phyloP scores from a whole-genome alignment of 805 yeast species.

The Scheffersomyces lignosus region DNA sequence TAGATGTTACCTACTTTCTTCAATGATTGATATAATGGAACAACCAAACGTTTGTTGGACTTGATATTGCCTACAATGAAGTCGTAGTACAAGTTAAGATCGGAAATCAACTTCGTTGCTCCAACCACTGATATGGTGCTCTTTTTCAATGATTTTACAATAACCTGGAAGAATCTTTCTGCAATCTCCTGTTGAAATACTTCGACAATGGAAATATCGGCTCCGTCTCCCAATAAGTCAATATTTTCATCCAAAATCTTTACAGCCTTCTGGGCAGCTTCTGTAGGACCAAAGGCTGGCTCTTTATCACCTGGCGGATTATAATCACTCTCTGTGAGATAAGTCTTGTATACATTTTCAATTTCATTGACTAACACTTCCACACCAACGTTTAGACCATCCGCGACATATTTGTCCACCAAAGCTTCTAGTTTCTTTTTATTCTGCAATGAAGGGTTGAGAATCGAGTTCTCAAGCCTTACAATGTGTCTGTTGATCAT shows the following conservation, averaged over 20 bases:
- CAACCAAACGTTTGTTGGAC: conserved; percentile 63
- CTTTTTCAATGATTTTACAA: conserved; percentile 77
- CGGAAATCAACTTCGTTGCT: conserved; percentile 78
- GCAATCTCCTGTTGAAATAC: conserved; percentile 95
- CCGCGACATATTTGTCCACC: conserved; percentile 87
- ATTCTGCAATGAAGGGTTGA: conserved; percentile 72
- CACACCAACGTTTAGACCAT: conserved; percentile 89
- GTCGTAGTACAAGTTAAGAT: conserved; percentile 73
- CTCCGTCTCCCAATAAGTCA: conserved; percentile 69
- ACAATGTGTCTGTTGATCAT: conserved; percentile 58
- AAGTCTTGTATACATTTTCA: conserved; percentile 55
- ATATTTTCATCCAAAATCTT: conserved; percentile 69
- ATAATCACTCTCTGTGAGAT: conserved; percentile 62
- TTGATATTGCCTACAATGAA: conserved; percentile 54
- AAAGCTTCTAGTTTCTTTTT: conserved; percentile 79
- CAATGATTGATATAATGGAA: conserved; percentile 75
- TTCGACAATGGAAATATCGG: conserved; percentile 85
- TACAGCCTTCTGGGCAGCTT: conserved; percentile 65
- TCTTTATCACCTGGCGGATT: conserved; percentile 40
- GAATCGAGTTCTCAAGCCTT: conserved; percentile 71
- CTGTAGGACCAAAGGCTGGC: conserved; percentile 42
- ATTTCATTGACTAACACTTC: conserved; percentile 84
- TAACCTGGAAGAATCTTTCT: conserved; percentile 71
- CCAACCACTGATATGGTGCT: conserved; percentile 74
- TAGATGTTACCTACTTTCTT: conserved; percentile 85